Conservation (phyloP, 1,284 basidiomycete genomes). For the Marasmius tenuissimus region DNA sequence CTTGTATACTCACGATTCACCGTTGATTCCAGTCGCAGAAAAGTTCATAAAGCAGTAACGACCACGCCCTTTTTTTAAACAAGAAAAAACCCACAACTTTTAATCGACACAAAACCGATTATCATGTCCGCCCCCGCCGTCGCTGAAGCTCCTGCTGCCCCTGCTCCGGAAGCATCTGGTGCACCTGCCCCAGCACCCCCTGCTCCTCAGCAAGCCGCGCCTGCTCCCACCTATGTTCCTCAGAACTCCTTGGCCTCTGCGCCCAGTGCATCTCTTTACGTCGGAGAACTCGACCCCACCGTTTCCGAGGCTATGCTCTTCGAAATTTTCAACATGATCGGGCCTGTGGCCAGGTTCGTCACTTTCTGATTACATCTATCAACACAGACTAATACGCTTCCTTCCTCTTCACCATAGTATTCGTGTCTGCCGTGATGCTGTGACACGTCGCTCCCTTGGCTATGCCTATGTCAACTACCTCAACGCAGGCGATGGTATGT, state of each 20-base stretch:
- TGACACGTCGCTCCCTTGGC: slow-evolving; percentile 98
- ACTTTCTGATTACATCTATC: slow-evolving; percentile 3
- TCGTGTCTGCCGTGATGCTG: slow-evolving; percentile 99
- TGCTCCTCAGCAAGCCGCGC: slow-evolving; percentile 52
- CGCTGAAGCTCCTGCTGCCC: slow-evolving; percentile 32
- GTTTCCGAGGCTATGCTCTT: slow-evolving; percentile 99
- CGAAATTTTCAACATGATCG: slow-evolving; percentile 99
- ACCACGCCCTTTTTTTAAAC: slow-evolving; percentile 53
- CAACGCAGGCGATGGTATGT: slow-evolving; percentile 88
- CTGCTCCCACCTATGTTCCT: slow-evolving; percentile 24
- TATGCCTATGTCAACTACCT: slow-evolving; percentile 99
- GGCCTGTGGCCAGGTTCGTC: slow-evolving; percentile 90
- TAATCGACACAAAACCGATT: slow-evolving; percentile 31
- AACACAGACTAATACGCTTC: slow-evolving; percentile 1
- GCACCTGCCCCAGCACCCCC: slow-evolving; percentile 47
- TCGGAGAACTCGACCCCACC: slow-evolving; percentile 96
- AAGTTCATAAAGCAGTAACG: slow-evolving; percentile 87
- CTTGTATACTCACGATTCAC: slow-evolving; percentile 1
- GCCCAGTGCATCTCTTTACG: slow-evolving; percentile 94
- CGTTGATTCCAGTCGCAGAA: slow-evolving; percentile 54
- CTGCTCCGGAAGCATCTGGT: slow-evolving; percentile 27
- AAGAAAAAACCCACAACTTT: slow-evolving; percentile 22
- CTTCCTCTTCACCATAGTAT: slow-evolving; percentile 58
- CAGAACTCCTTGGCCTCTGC: slow-evolving; percentile 58
- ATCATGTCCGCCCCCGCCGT: slow-evolving; percentile 62